These are phyloP conservation scores for Arthroderma uncinatum DNA, from an alignment of 2,329 filamentous ascomycete species.

Conservation along the genomic window DNA sequence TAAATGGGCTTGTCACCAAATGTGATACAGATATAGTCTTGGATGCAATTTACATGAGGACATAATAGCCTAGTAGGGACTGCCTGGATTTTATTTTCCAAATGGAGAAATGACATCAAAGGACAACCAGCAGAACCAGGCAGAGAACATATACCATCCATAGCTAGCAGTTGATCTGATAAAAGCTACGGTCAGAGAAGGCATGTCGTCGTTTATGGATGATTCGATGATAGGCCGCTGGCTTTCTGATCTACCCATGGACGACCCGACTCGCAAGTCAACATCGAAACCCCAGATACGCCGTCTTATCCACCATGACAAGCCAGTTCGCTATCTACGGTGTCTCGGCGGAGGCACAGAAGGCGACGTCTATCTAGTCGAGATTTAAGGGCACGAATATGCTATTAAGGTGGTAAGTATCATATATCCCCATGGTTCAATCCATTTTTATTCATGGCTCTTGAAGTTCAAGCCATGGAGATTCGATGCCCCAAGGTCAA, in stretches of 20 bases:
- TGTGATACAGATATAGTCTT: no score
- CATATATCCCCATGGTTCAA: neutral
- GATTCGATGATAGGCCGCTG: conserved; percentile 10
- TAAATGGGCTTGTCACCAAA: no score
- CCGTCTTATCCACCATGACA: conserved; percentile 12
- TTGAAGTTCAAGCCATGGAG: neutral
- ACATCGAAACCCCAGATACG: conserved; percentile 9
- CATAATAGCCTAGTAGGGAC: no score
- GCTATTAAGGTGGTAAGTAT: conserved; percentile 12
- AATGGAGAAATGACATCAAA: no score
- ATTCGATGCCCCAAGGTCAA: neutral
- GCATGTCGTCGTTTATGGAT: conserved; percentile 9
- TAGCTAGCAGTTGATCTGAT: no score
- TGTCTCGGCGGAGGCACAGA: conserved; percentile 8
- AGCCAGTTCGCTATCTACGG: conserved; percentile 5
- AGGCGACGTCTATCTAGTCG: conserved; percentile 7
- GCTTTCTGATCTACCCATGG: conserved; percentile 12
- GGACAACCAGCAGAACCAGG: no score
- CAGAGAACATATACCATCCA: no score
- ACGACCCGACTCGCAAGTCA: conserved; percentile 9
- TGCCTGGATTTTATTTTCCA: no score
- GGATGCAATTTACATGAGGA: no score
- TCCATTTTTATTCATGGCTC: neutral
- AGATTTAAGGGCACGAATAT: conserved; percentile 6
- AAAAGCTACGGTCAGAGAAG: no score